Evolutionary conservation across 1,139 yeast genomes (phyloP), one percentile per base, ranked within the genome.

Genomic region (Magnusiomyces tetraspermus): DNA sequence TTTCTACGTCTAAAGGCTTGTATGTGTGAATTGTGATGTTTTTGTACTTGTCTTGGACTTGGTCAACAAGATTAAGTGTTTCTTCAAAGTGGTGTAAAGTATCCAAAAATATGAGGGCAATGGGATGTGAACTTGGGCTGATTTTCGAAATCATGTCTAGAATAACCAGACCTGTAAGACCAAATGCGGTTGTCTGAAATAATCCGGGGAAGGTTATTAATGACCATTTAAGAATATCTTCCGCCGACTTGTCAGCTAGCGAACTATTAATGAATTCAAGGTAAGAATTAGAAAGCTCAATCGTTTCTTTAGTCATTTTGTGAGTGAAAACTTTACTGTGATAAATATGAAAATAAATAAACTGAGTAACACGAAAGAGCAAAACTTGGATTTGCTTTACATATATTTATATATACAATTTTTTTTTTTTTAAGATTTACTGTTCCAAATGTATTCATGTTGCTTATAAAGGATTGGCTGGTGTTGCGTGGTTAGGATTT

Each of bases 1-100:
- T 71, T 1, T 66, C 63, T 40, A 77, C 79, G 30, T 76, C 83
- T 22, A 67, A 61, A 0, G 97, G 97, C 60, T 76, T 77, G 70
- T 75, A 88, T 1, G 84, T 72, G 60, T 84, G 83, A 28, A 87
- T 69, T 15, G 68, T 68, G 51, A 72, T 74, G 11, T 67, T 65
- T 22, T 82, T 76, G 66, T 92, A 92, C 59, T 74, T 77, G 13
- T 65, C 60, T 61, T 78, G 71, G 41, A 92, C 76, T 21, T 72
- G 73, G 1, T 78, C 73, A 3, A 89, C 83, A 49, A 92, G 74
- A n/a, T 83, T 86, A 46, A 83, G 71, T 0, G 98, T 92, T 68
- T 92, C 97, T 13, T 92, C 88, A 73, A 92, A 92, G 66, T 90
- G 97, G 66, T 90, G 87, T 55, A 92, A 73, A 0, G 98, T 92